These are phyloP conservation scores for Waltergamsia citrina DNA, from an alignment of 2,329 filamentous ascomycete genomes.

Conservation along the genomic window DNA sequence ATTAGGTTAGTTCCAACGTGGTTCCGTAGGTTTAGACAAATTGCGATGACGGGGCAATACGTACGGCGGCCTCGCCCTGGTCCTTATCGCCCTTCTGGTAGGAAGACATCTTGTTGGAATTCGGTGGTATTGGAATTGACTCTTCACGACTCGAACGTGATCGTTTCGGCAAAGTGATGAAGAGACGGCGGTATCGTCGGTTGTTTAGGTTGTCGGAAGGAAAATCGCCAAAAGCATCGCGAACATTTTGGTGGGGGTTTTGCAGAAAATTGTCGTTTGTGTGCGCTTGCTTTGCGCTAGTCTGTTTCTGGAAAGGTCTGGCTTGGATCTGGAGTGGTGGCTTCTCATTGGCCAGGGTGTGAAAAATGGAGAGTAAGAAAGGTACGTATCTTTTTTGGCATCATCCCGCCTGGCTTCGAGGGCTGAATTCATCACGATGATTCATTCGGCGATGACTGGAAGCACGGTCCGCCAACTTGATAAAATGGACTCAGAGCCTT, in stretches of 20 bases:
- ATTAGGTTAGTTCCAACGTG: conserved; percentile 2
- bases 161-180: conserved; percentile 77
- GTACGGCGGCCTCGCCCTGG: conserved; percentile 76
- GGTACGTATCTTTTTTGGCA: conserved; percentile 7
- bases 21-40: background rate
- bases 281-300: conserved; percentile 9
- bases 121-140: conserved; percentile 16
- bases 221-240: conserved; percentile 8
- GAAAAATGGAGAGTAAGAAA: background rate
- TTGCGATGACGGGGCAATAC: too few species aligned
- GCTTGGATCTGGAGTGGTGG: too few species aligned
- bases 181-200: conserved; percentile 22
- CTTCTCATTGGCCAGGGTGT: conserved; percentile 7
- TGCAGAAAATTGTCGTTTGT: conserved; percentile 6
- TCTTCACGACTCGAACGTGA: conserved; percentile 76
- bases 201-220: conserved; percentile 12
- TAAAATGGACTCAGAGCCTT: too few species aligned
- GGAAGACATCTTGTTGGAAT: conserved; percentile 55
- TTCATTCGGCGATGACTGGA: conserved; percentile 27
- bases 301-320: conserved; percentile 3
- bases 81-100: conserved; percentile 95
- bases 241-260: conserved; percentile 10
- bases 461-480: conserved; percentile 1
- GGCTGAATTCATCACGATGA: conserved; percentile 16
- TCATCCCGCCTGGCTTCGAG: background rate